A percentile compares a stretch with the other conserved stretches of the same genome.
phyloP scores from a whole-genome alignment of 192 early-diverging fungal genomes.

The Haplosporangium gracile region DNA sequence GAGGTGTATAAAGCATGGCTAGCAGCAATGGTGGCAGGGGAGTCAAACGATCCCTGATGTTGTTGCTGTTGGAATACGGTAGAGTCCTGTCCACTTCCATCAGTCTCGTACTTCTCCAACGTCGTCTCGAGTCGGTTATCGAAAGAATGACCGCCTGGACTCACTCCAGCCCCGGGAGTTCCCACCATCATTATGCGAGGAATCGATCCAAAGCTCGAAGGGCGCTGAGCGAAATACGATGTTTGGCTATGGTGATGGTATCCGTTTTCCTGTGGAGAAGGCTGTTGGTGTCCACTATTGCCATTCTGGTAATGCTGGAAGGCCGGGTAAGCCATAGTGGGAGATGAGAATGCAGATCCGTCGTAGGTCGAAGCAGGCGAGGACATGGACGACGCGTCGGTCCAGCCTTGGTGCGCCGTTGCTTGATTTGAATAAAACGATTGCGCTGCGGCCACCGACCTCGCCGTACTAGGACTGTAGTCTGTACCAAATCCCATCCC shows the following conservation, averaged over 20 bases:
- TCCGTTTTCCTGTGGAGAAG: conserved; percentile 31
- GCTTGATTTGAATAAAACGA: conserved; percentile 16
- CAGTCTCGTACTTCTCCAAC: conserved; percentile 29
- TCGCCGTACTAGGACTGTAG: conserved; percentile 16
- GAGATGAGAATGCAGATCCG: conserved; percentile 47
- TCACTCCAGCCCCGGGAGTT: conserved; percentile 8
- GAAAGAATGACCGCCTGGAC: conserved; percentile 34
- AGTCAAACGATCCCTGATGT: background rate
- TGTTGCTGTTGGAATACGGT: background rate
- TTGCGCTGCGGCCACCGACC: background rate
- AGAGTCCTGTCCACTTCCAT: background rate
- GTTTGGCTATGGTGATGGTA: conserved; percentile 21
- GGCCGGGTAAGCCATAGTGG: conserved; percentile 14
- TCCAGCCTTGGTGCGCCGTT: conserved; percentile 19
- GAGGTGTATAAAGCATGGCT: background rate
- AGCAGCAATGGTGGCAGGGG: background rate
- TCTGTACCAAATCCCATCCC: background rate
- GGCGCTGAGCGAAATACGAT: conserved; percentile 31
- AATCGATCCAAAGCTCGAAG: conserved; percentile 39
- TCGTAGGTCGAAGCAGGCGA: conserved; percentile 47
- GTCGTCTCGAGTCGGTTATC: conserved; percentile 42
- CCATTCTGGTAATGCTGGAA: conserved; percentile 19
- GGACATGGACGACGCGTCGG: conserved; percentile 41
- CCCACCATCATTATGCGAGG: conserved; percentile 39
- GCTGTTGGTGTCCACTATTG: background rate